Base-by-base conservation (phyloP, 371 early-diverging fungal genomes). In the Apophysomyces elegans region DNA sequence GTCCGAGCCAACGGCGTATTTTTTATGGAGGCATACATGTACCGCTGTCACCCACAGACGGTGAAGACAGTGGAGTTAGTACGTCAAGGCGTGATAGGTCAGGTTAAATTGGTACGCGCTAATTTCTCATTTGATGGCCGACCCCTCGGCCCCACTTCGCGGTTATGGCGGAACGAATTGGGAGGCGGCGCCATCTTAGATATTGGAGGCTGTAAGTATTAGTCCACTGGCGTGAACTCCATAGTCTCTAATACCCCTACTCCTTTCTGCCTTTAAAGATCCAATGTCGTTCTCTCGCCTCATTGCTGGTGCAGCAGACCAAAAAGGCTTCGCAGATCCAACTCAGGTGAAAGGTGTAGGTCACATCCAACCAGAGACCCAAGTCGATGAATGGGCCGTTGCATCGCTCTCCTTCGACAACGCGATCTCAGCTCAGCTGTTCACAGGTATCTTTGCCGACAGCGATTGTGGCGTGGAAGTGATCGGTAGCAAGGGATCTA, bases 21-120 rank as follows among this genome's bases (percentile, higher is more conserved):
- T 66, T 69, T 76, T 4, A 83, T 83, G 83, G 83, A 83, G 46
- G 83, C 80, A 1, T 83, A 80, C 58, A 83, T 83, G 83, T 83
- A 83, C 46, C 78, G 80, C 0, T 80, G 80, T 36, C 83, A 83
- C 45, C 83, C 83, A 32, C 83, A 80, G 32, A 83, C 80, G 4
- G 37, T 50, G 0, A 74, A 78, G 18, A 13, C 77, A 5, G 71
- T 70, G 1, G 71, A 80, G 11, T 26, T 76, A 37, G 57, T 83
- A 50, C 50, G 67, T n/a, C 61, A 67, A 0, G 78, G 75, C 6
- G 66, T 44, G 35, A 68, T 83, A 54, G 83, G 83, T 5, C 46
- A 74, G 18, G 75, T 83, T 59, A 79, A 83, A 38, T 38, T 75
- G 5, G 65, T 83, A 1, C 69, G 72, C 9, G 83, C 80, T 11